Evolutionary conservation across 805 yeast genomes (phyloP).

Genomic region (Candida khao-thaluensis): DNA sequence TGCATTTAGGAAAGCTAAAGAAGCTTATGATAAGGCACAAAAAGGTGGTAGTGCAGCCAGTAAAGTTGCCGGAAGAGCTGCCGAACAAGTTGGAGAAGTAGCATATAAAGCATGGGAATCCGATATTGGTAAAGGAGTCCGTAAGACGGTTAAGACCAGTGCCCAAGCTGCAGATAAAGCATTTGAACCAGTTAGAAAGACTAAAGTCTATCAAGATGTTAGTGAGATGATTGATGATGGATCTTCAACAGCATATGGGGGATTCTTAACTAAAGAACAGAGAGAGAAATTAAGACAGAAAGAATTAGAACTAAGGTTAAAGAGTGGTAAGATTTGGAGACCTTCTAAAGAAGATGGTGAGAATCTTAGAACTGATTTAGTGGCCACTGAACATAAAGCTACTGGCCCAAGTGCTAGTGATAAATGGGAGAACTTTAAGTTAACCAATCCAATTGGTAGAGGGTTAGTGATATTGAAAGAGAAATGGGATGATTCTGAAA

Average conservation of each 20-base stretch:
- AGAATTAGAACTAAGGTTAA: constrained; percentile 52
- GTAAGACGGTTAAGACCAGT: constrained; percentile 76
- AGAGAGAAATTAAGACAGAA: constrained; percentile 65
- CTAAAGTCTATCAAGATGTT: constrained; percentile 85
- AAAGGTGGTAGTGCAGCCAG: constrained; percentile 65
- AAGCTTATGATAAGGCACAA: constrained; percentile 86
- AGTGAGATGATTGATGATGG: constrained; percentile 90
- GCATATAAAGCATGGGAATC: constrained; percentile 96
- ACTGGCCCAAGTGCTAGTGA: constrained; percentile 67
- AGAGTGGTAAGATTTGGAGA: constrained; percentile 67
- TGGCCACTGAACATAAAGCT: constrained; percentile 77
- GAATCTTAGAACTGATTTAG: constrained; percentile 78
- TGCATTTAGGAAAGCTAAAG: constrained; percentile 88
- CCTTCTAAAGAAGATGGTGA: constrained; percentile 30
- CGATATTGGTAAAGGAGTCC: constrained; percentile 84
- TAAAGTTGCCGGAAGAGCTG: constrained; percentile 79
- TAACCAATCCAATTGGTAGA: constrained; percentile 69
- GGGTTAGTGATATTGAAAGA: constrained; percentile 57
- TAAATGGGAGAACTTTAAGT: constrained; percentile 63
- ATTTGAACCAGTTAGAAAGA: constrained; percentile 89
- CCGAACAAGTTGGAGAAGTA: constrained; percentile 87
- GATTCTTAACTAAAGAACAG: constrained; percentile 80
- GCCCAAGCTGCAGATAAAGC: constrained; percentile 87
- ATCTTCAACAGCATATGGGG: constrained; percentile 85
- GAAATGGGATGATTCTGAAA: constrained; percentile 91